Conservation (phyloP, 1,284 basidiomycete genomes). For the Apiotrichum veenhuisii region DNA sequence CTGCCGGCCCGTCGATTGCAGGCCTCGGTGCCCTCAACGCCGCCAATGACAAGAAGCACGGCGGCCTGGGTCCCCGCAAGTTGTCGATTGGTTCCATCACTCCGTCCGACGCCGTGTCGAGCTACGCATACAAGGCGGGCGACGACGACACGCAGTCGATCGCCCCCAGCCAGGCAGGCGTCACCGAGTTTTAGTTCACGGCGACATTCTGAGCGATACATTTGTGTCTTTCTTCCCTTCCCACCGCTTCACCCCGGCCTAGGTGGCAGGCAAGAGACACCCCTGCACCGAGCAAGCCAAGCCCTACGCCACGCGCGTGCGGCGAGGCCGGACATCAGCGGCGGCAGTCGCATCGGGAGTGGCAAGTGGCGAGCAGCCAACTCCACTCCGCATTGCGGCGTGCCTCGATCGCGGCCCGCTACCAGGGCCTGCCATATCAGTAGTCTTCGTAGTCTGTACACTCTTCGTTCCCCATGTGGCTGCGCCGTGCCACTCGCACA, state of each 20-base stretch:
- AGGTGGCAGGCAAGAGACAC: no score
- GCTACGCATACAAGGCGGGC: conserved; percentile 46
- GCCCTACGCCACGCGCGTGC: no score
- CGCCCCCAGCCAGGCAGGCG: conserved; percentile 48
- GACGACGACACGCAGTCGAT: conserved; percentile 47
- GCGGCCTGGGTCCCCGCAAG: conserved; percentile 47
- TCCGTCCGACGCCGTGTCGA: conserved; percentile 42
- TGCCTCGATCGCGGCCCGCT: no score
- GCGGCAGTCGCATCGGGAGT: no score
- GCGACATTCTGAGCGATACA: no score
- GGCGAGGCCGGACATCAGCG: no score
- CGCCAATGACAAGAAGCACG: conserved; percentile 15
- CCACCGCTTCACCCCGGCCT: no score
- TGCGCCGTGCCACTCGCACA: neutral
- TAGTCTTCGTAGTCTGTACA: no score
- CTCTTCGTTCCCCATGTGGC: neutral
- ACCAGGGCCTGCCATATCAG: neutral
- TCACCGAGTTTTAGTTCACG: conserved; percentile 48
- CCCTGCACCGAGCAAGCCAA: no score
- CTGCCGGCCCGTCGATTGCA: conserved; percentile 22
- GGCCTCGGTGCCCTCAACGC: conserved; percentile 1
- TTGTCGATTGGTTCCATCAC: conserved; percentile 72
- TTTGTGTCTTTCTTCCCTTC: no score
- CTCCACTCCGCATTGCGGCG: no score
- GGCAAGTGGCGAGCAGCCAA: no score